phyloP scores from a whole-genome alignment of 257 asterid species.

The Solanum piurae region DNA sequence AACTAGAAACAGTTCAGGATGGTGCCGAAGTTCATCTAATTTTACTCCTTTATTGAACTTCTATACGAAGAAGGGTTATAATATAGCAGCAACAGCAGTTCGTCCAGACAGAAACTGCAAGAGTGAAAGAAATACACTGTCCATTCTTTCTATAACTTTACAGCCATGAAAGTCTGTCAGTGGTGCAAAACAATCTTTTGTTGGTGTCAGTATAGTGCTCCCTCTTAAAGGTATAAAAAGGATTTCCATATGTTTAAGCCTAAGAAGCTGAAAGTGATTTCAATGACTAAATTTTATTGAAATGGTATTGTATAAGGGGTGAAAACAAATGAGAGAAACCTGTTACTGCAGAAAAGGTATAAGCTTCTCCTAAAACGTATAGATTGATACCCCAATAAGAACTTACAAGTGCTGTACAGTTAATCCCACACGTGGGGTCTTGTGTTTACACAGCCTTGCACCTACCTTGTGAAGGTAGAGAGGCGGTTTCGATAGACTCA shows the following conservation, averaged over 20 bases:
- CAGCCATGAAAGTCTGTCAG: neutral
- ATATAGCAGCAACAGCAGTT: neutral
- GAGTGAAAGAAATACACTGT: neutral
- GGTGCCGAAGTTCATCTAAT: neutral
- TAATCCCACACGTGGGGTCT: neutral
- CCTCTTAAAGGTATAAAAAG: neutral
- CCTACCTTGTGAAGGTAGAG: neutral
- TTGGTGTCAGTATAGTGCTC: neutral
- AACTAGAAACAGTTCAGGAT: neutral
- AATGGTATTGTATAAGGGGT: neutral
- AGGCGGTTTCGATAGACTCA: neutral
- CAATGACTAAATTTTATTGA: neutral
- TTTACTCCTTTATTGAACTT: neutral
- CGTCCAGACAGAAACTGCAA: neutral
- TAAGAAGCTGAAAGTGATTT: neutral
- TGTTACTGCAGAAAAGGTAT: neutral
- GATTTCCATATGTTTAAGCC: neutral
- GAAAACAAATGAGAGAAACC: neutral
- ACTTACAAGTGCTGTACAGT: neutral
- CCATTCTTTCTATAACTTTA: neutral
- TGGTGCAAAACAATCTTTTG: neutral
- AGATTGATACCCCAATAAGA: neutral
- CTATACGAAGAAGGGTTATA: neutral
- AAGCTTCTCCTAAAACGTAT: neutral
- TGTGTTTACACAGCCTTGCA: neutral